A percentile compares a stretch with the other conserved stretches of the same genome.
Conservation (phyloP, 2,329 filamentous ascomycete species). For the Hypoxylon sp. region DNA sequence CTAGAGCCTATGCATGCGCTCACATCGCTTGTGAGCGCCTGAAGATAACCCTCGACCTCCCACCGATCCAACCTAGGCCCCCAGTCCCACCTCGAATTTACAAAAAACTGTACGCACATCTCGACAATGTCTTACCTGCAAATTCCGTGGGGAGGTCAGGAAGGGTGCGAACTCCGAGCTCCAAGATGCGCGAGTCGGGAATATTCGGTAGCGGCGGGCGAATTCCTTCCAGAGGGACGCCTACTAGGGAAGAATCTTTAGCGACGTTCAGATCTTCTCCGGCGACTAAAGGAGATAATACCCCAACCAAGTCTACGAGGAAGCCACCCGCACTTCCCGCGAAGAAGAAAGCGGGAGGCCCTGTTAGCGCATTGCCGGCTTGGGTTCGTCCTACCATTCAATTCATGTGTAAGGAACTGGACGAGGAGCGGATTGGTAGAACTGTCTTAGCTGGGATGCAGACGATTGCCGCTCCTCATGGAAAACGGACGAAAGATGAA, state of each 20-base stretch:
- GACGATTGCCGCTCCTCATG: constrained; percentile 63
- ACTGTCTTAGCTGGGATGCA: constrained; percentile 83
- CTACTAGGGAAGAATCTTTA: constrained; percentile 63
- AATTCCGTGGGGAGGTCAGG: constrained; percentile 47
- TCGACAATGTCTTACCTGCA: constrained; percentile 78
- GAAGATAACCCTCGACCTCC: constrained; percentile 82
- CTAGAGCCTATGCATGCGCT: constrained; percentile 86
- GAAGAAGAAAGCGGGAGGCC: constrained; percentile 53
- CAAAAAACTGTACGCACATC: constrained; percentile 84
- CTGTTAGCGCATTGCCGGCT: constrained; percentile 61
- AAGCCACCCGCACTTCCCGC: constrained; percentile 50
- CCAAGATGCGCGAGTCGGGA: constrained; percentile 56
- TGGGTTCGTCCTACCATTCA: constrained; percentile 82
- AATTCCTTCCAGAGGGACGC: constrained; percentile 61
- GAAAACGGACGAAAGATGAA: constrained; percentile 63
- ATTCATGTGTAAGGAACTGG: constrained; percentile 74
- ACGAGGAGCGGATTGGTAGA: constrained; percentile 74
- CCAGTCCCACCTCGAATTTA: constrained; percentile 86
- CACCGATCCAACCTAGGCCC: constrained; percentile 80
- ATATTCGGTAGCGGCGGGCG: constrained; percentile 55
- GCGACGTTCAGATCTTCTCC: constrained; percentile 62
- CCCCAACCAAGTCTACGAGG: constrained; percentile 62
- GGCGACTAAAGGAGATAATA: constrained; percentile 54
- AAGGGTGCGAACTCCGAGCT: constrained; percentile 54
- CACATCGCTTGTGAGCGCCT: constrained; percentile 91